These are phyloP conservation scores for Daedaleopsis nitida DNA, from an alignment of 768 basidiomycete genomes.

Conservation along the genomic window DNA sequence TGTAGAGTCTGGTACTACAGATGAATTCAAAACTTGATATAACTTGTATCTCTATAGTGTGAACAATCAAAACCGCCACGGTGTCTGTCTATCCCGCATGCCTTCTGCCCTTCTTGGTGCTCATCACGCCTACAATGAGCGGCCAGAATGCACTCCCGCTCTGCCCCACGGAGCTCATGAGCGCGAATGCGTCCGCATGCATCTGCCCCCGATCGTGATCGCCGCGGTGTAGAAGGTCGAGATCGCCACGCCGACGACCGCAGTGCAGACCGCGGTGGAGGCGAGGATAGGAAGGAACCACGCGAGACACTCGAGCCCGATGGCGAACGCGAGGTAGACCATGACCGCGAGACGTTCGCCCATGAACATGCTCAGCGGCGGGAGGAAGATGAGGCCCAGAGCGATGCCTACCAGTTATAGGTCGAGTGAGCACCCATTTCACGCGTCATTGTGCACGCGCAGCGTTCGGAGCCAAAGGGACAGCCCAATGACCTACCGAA, in stretches of 20 bases:
- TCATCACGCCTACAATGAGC: slow-evolving; percentile 30
- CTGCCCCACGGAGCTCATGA: slow-evolving; percentile 33
- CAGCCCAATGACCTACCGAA: slow-evolving; percentile 18
- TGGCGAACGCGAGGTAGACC: slow-evolving; percentile 29
- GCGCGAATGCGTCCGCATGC: slow-evolving; percentile 33
- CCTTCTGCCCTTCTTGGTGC: slow-evolving; percentile 29
- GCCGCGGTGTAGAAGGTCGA: slow-evolving; percentile 33
- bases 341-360: slow-evolving; percentile 33
- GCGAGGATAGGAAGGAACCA: slow-evolving; percentile 29
- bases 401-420: slow-evolving; percentile 25
- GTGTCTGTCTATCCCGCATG: slow-evolving; percentile 14
- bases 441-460: not conserved
- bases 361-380: slow-evolving; percentile 28
- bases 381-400: slow-evolving; percentile 30
- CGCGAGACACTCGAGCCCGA: slow-evolving; percentile 31
- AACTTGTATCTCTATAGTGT: not conserved
- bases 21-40: too few species aligned
- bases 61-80: not conserved
- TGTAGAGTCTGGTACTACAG: not conserved
- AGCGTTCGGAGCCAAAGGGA: not conserved
- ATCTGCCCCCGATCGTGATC: slow-evolving; percentile 27
- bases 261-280: slow-evolving; percentile 31
- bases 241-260: slow-evolving; percentile 34
- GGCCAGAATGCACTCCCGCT: slow-evolving; percentile 34
- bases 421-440: not conserved